A percentile compares a stretch with the other conserved stretches of the same genome.
Evolutionary conservation across 345 rosid species (phyloP).

Genomic region (Acer campestre): DNA sequence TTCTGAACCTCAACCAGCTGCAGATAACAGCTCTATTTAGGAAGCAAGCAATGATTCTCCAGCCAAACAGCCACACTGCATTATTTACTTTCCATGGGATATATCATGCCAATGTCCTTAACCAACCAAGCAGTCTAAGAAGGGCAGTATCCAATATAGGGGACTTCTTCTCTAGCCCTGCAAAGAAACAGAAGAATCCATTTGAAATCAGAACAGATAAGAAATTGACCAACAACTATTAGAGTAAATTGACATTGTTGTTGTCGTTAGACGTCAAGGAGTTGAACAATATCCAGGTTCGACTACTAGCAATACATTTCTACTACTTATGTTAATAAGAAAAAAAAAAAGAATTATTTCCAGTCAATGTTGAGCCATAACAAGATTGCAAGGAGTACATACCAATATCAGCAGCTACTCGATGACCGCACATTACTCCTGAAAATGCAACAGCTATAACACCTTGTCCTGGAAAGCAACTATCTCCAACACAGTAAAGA

Average conservation of each 20-base stretch:
- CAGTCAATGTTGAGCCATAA: background rate
- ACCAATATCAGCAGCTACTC: conserved; percentile 99
- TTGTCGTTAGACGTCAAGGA: background rate
- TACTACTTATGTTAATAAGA: background rate
- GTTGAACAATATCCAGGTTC: background rate
- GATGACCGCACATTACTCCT: conserved; percentile 95
- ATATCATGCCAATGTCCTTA: conserved; percentile 71
- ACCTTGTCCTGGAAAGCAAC: conserved; percentile 99
- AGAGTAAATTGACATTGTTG: background rate
- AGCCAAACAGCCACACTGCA: background rate
- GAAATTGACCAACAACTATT: background rate
- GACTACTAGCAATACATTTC: background rate
- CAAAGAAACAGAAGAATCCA: background rate
- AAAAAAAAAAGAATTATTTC: conserved; percentile 13
- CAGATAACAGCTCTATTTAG: background rate
- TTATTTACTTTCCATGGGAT: conserved; percentile 5
- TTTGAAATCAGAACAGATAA: background rate
- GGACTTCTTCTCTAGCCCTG: conserved; percentile 84
- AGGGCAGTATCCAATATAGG: conserved; percentile 66
- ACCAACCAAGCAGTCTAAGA: conserved; percentile 73
- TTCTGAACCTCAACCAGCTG: background rate
- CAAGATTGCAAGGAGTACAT: conserved; percentile 25
- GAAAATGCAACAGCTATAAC: conserved; percentile 97
- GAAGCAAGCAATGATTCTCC: conserved; percentile 9
- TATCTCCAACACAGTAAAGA: conserved; percentile 94